Base-by-base conservation (phyloP, 1,284 basidiomycete genomes). In the Meripilus lineatus region DNA sequence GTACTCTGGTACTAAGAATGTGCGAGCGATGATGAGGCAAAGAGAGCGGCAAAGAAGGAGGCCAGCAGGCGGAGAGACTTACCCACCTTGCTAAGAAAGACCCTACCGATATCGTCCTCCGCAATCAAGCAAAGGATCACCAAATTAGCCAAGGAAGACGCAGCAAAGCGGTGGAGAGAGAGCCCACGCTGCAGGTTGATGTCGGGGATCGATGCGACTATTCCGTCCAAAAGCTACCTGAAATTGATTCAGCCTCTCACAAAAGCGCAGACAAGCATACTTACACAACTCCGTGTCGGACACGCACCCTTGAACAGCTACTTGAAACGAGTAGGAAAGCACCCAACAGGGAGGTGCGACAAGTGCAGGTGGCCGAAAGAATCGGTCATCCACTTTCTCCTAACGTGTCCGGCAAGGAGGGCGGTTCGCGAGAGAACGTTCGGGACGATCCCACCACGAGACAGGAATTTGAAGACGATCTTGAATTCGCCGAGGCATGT, bases 261-360 rank as follows among this genome's bases (percentile, higher is more conserved):
- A 1, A 33, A 50, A 1, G 32, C 47, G 4, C 51, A 56, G 0
- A 45, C 53, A 6, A 51, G 38, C 25, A 22, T 61, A 0, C 51
- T 65, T 8, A 45, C 58, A 11, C 64, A 65, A 38, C 56, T 65
- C 1, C 54, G 58, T 10, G 55, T 58, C 0, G 58, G 58, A 5
- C 58, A 62, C 32, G 50, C 50, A 1, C 56, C 59, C 0, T 56
- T 66, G 1, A 49, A 58, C 32, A 17, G 42, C 1, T 50, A 64
- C 50, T 54, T 65, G 0, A 38, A 55, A 28, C 40, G 50, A 5
- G 57, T 64, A 8, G 18, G 42, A 0, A 38, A 38, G 10, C 36
- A 48, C 4, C 35, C 46, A 17, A 47, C 51, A 4, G 45, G 50
- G 7, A 20, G 36, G 3, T 66, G 63, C 50, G 53, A 58, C 3